Percentiles rank a stretch among this genome's conserved stretches.
These are phyloP conservation scores for Neltuma alba DNA, from an alignment of 306 rosid genomes.

Conservation along the genomic window DNA sequence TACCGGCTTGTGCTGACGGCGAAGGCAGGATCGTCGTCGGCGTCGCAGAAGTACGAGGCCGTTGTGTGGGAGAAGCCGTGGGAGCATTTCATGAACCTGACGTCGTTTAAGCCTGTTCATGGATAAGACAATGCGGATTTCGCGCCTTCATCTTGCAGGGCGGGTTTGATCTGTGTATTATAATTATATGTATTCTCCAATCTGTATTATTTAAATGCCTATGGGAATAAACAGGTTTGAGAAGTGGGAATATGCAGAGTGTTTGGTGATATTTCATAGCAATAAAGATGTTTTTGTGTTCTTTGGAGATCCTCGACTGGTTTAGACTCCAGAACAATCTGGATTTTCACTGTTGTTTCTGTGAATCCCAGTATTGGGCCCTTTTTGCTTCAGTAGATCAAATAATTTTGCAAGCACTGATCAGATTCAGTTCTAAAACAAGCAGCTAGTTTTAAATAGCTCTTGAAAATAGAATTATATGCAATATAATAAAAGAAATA, in stretches of 20 bases:
- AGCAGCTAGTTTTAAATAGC: too few species aligned
- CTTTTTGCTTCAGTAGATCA: not conserved
- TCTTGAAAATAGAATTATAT: too few species aligned
- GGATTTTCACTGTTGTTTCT: not conserved
- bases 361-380: not conserved
- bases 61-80: conserved; percentile 46
- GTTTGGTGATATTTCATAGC: not conserved
- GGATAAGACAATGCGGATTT: not conserved
- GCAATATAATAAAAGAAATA: too few species aligned
- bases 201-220: not conserved
- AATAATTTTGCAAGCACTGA: not conserved
- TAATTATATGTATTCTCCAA: not conserved
- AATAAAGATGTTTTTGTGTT: not conserved
- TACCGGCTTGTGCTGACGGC: conserved; percentile 51
- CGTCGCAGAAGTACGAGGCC: conserved; percentile 35
- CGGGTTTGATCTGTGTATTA: not conserved
- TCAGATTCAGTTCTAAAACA: too few species aligned
- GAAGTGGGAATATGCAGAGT: not conserved
- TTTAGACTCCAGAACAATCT: not conserved
- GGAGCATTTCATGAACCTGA: conserved; percentile 22
- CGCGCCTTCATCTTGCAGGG: not conserved
- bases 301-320: not conserved
- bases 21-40: conserved; percentile 4
- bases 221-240: not conserved
- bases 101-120: not conserved